Evolutionary conservation across 2,329 filamentous ascomycete species (phyloP), one percentile per base, ranked within the genome.

Genomic region (Hymenoscyphus scutula): DNA sequence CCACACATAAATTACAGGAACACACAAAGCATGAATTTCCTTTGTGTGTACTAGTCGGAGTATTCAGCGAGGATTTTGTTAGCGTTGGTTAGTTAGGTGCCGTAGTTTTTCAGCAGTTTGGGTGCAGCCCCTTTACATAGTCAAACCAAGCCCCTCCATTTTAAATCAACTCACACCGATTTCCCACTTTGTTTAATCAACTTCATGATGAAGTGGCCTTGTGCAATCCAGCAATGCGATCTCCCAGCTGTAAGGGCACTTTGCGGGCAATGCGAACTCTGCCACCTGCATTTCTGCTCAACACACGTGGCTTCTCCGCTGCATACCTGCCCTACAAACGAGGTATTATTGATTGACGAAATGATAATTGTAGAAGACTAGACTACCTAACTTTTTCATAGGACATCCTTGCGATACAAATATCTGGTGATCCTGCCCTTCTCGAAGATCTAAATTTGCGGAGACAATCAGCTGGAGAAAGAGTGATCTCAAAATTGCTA

Each of bases 281-380:
- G 60, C 56, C n/a, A 56, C 51, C 59, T 32, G 48, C 59, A 60
- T 56, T 60, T 60, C 51, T 60, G 59, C 53, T 30, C 15, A 45
- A 60, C 56, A 45, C 59, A 60, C 48, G 32, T 60, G 34, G 51
- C 56, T 5, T 60, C 59, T 30, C 5, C 30, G 59, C 32, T 60
- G n/a, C 59, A 60, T 56, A 56, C 51, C 45, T 60, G 59, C 55
- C 32, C 30, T 60, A 60, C 58, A 60, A 48, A 41, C 29, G 53
- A 60, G 59, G 59, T 60, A 55, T 60, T 48, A 56, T n/a, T n/a
- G n/a, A 60, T 60, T 19, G 34, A 19, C 58, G 48, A 56, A 53
- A 60, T 25, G 45, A 45, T 60, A 30, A 51, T 60, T 60, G 32
- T 32, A 56, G 10, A 60, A 29, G 25, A n/a, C 58, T 34, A 56